Conservation (phyloP, 768 basidiomycete species). For the Lactarius vividus region DNA sequence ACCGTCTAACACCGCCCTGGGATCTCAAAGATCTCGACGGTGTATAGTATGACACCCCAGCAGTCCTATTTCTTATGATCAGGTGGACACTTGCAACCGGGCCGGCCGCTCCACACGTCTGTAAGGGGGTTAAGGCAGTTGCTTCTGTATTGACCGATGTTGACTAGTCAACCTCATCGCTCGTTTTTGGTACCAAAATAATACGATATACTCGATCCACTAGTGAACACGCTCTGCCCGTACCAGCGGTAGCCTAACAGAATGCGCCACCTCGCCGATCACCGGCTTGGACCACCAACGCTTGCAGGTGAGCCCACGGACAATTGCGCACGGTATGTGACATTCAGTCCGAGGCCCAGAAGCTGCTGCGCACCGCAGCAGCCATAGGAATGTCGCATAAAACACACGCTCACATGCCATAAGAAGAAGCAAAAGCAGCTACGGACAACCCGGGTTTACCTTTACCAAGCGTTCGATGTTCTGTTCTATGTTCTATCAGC, state of each 20-base stretch:
- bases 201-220: conserved; percentile 49
- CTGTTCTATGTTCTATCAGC: conserved; percentile 6
- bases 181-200: conserved; percentile 36
- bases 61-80: conserved; percentile 42
- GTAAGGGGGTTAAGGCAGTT: conserved; percentile 37
- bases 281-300: neutral
- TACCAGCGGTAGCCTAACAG: conserved; percentile 40
- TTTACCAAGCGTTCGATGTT: conserved; percentile 8
- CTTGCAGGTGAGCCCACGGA: conserved; percentile 32
- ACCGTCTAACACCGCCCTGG: conserved; percentile 30
- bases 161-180: conserved; percentile 32
- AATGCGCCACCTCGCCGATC: conserved; percentile 39
- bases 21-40: conserved; percentile 31
- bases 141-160: conserved; percentile 40
- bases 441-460: conserved; percentile 4
- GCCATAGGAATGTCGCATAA: neutral
- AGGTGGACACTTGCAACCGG: conserved; percentile 39
- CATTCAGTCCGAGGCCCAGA: conserved; percentile 33
- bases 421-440: neutral
- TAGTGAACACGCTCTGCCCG: conserved; percentile 45
- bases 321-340: conserved; percentile 26
- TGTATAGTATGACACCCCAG: conserved; percentile 9
- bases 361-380: conserved; percentile 32
- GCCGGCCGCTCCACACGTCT: conserved; percentile 43
- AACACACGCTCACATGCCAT: neutral